Conservation (phyloP, 768 basidiomycete species). For the Butyriboletus loyo region DNA sequence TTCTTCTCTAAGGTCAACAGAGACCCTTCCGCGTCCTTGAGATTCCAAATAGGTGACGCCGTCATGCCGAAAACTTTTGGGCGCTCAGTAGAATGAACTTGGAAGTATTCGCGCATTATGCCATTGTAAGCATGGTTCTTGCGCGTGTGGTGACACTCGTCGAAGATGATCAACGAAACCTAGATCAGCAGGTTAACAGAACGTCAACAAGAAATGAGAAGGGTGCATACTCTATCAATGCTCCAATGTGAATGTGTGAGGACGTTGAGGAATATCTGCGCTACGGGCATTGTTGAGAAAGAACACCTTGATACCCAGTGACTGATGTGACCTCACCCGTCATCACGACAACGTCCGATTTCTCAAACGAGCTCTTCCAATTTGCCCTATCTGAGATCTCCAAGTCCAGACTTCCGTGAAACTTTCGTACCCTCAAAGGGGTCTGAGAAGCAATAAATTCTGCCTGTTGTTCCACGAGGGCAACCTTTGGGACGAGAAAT, state of each 20-base stretch:
- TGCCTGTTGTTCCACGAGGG: constrained; percentile 81
- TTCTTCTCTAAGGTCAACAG: constrained; percentile 64
- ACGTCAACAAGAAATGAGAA: not conserved
- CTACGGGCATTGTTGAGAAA: constrained; percentile 34
- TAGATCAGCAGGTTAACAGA: constrained; percentile 19
- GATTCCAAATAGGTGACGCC: constrained; percentile 85
- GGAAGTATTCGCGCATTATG: constrained; percentile 58
- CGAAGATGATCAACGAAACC: constrained; percentile 57
- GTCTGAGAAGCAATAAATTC: constrained; percentile 64
- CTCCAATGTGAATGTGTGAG: constrained; percentile 81
- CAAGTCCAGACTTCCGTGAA: constrained; percentile 70
- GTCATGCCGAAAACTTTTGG: constrained; percentile 94
- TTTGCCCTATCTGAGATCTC: constrained; percentile 62
- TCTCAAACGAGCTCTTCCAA: constrained; percentile 63
- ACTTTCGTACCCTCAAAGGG: constrained; percentile 60
- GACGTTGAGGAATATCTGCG: constrained; percentile 79
- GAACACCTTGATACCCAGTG: not conserved
- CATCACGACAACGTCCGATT: constrained; percentile 79
- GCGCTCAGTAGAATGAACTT: constrained; percentile 39
- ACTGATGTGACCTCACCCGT: constrained; percentile 52
- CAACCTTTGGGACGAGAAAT: constrained; percentile 83
- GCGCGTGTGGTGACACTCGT: constrained; percentile 56
- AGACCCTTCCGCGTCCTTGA: constrained; percentile 62
- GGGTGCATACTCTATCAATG: constrained; percentile 50
- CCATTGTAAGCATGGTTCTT: constrained; percentile 58